phyloP scores from a whole-genome alignment of 371 early-diverging fungal genomes.

The Paraphysoderma sedebokerense region DNA sequence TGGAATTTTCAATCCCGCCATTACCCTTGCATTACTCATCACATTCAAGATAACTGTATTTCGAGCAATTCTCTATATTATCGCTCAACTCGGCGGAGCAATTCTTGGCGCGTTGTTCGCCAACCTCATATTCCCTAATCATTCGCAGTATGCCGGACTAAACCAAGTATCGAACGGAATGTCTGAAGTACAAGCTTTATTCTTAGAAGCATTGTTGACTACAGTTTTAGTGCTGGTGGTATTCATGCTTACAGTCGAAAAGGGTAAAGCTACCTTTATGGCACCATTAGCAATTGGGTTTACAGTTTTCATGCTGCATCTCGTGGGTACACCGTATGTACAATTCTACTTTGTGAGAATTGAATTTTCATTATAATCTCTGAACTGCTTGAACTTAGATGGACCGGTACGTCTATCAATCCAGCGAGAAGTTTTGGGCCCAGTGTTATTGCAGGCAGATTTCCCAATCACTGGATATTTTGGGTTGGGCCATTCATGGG shows the following conservation, averaged over 20 bases:
- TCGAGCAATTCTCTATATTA: constrained; percentile 21
- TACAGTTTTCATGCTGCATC: constrained; percentile 26
- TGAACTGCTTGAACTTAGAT: no score
- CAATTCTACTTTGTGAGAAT: no score
- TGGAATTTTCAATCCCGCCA: constrained; percentile 37
- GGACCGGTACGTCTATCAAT: constrained; percentile 34
- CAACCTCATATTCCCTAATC: no score
- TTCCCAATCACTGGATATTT: constrained; percentile 31
- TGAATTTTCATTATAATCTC: no score
- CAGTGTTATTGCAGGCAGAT: constrained; percentile 26
- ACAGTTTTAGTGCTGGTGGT: constrained; percentile 21
- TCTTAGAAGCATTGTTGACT: constrained; percentile 32
- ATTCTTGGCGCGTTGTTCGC: constrained; percentile 25
- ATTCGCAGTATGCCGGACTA: constrained; percentile 4
- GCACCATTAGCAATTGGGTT: constrained; percentile 31
- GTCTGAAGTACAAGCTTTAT: constrained; percentile 22
- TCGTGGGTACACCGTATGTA: constrained; percentile 22
- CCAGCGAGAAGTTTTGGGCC: constrained; percentile 41
- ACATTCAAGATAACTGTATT: constrained; percentile 20
- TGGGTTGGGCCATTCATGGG: no score
- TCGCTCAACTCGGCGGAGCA: constrained; percentile 30
- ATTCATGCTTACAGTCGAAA: constrained; percentile 25
- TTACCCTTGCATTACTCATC: constrained; percentile 22
- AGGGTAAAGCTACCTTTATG: constrained; percentile 16
- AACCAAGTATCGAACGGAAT: constrained; percentile 10